phyloP scores from a whole-genome alignment of 371 early-diverging fungal species.

The Rhizomucor pusillus region DNA sequence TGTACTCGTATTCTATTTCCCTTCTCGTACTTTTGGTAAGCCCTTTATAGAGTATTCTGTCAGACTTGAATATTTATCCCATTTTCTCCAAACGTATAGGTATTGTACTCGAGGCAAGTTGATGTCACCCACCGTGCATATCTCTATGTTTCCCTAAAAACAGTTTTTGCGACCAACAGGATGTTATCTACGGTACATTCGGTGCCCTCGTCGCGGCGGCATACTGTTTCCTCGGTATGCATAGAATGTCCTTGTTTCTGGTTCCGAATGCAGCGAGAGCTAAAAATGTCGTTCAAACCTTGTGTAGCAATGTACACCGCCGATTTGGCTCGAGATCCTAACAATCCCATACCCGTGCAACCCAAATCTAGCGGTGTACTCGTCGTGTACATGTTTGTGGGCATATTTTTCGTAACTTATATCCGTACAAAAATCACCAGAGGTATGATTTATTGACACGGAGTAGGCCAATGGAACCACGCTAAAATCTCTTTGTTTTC shows the following conservation, averaged over 20 bases:
- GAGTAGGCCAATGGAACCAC: not conserved
- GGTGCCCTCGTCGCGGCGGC: conserved; percentile 25
- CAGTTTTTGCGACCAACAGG: conserved; percentile 15
- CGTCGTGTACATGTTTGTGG: conserved; percentile 36
- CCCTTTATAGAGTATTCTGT: not conserved
- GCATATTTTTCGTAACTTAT: conserved; percentile 31
- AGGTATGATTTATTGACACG: conserved; percentile 18
- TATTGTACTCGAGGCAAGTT: conserved; percentile 8
- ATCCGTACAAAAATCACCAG: conserved; percentile 32
- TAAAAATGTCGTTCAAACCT: not conserved
- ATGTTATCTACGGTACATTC: conserved; percentile 25
- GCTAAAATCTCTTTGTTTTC: not conserved
- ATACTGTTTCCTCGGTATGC: conserved; percentile 31
- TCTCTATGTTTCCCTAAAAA: not conserved
- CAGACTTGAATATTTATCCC: too few relatives aligned
- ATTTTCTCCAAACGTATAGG: too few relatives aligned
- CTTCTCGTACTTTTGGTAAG: conserved; percentile 20
- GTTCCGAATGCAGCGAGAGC: not conserved
- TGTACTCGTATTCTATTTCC: conserved; percentile 23
- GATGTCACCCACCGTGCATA: not conserved
- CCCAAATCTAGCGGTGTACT: conserved; percentile 30
- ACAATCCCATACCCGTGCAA: conserved; percentile 29
- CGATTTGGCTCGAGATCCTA: conserved; percentile 25
- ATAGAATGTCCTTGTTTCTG: not conserved
- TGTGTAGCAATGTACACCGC: conserved; percentile 30